These are phyloP conservation scores for Colletotrichum gloeosporioides DNA, from an alignment of 2,329 filamentous ascomycete genomes.

Conservation along the genomic window DNA sequence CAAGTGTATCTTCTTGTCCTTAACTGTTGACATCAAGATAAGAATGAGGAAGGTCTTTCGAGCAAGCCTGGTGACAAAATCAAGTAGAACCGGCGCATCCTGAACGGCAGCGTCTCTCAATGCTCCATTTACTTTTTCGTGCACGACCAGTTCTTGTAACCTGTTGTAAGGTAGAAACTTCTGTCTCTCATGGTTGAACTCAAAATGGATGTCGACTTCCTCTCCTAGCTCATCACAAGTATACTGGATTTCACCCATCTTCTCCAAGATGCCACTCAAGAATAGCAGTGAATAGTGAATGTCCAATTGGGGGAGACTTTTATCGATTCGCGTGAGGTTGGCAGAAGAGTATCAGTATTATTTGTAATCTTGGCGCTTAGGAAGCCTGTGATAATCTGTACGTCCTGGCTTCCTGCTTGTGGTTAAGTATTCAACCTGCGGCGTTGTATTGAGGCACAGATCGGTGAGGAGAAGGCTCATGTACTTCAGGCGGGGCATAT, in stretches of 20 bases:
- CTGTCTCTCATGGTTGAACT: not conserved
- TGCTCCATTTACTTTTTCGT: not conserved
- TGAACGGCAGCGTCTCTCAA: not conserved
- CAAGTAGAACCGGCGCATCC: not conserved
- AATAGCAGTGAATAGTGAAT: not conserved
- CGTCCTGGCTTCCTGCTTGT: not conserved
- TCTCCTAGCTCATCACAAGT: not conserved
- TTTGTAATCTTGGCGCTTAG: not conserved
- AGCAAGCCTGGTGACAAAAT: not conserved
- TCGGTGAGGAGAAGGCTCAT: not conserved
- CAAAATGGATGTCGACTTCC: not conserved
- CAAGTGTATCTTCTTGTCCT: not conserved
- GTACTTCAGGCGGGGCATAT: not conserved
- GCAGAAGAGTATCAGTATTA: not conserved
- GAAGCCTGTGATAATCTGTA: not conserved
- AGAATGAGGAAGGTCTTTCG: not conserved
- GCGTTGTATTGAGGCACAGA: not conserved
- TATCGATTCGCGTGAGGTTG: not conserved
- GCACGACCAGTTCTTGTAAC: not conserved
- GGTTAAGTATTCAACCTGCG: not conserved
- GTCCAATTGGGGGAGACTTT: not conserved
- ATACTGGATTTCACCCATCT: not conserved
- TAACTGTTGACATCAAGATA: not conserved
- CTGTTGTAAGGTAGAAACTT: not conserved
- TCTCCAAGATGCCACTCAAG: not conserved